These are phyloP conservation scores for Trametes elegans DNA, from an alignment of 768 basidiomycete genomes.

Conservation along the genomic window DNA sequence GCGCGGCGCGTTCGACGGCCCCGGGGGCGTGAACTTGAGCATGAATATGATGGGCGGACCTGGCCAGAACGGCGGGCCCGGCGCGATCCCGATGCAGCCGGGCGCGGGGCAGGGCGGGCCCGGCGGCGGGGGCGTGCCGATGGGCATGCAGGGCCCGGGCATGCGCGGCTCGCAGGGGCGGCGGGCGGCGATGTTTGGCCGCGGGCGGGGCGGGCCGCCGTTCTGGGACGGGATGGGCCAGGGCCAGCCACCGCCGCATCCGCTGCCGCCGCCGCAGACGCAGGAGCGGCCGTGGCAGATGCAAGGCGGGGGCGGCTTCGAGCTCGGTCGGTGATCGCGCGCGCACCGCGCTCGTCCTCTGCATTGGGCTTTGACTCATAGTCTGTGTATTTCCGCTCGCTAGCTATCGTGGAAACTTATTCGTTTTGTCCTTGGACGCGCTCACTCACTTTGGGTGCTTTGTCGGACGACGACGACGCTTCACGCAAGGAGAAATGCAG, in stretches of 20 bases:
- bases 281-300: constrained; percentile 46
- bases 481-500: neutral
- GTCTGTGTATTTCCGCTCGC: neutral
- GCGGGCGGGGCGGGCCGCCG: constrained; percentile 36
- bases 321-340: constrained; percentile 9
- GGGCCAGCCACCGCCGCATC: too few species aligned
- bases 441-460: too few species aligned
- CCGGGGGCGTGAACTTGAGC: constrained; percentile 12
- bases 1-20: constrained; percentile 27
- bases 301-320: constrained; percentile 11
- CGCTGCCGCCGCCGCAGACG: constrained; percentile 37
- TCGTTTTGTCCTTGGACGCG: neutral
- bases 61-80: constrained; percentile 26
- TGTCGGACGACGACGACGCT: too few species aligned
- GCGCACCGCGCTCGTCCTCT: neutral
- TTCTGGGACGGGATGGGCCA: constrained; percentile 27
- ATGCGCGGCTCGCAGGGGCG: constrained; percentile 48
- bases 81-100: neutral
- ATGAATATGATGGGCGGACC: constrained; percentile 23
- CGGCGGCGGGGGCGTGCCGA: constrained; percentile 9
- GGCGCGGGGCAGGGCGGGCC: constrained; percentile 11
- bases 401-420: constrained; percentile 11
- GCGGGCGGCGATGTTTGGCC: constrained; percentile 59
- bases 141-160: constrained; percentile 15
- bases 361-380: neutral